These are phyloP conservation scores for Arxiozyma bovina DNA, from an alignment of 1,139 yeast genomes.

Conservation along the genomic window DNA sequence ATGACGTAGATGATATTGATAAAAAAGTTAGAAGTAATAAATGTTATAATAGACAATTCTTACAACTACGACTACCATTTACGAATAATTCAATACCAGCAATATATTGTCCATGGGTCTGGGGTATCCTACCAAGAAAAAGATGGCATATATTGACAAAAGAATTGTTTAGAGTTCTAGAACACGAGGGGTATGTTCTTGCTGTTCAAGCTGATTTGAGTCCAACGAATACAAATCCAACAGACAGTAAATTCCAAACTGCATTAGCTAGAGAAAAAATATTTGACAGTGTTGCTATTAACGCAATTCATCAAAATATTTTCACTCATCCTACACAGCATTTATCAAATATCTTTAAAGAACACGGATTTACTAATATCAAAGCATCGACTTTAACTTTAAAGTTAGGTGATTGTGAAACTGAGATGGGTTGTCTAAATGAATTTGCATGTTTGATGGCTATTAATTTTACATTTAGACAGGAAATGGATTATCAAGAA, in stretches of 20 bases:
- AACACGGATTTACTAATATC: slow-evolving; percentile 25
- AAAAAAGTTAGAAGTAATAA: slow-evolving; percentile 7
- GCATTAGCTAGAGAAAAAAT: slow-evolving; percentile 21
- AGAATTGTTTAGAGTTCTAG: slow-evolving; percentile 23
- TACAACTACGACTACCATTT: slow-evolving; percentile 24
- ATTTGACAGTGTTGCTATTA: slow-evolving; percentile 21
- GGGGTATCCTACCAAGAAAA: slow-evolving; percentile 20
- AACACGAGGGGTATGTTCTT: slow-evolving; percentile 27
- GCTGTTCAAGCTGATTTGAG: slow-evolving; percentile 21
- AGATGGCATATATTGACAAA: slow-evolving; percentile 25
- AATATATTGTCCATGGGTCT: slow-evolving; percentile 25
- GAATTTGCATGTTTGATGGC: slow-evolving; percentile 21
- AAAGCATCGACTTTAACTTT: slow-evolving; percentile 23
- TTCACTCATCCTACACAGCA: slow-evolving; percentile 26
- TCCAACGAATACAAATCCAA: slow-evolving; percentile 17
- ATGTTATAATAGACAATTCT: slow-evolving; percentile 17
- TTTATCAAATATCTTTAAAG: slow-evolving; percentile 19
- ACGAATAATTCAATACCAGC: slow-evolving; percentile 22
- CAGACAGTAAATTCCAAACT: slow-evolving; percentile 9
- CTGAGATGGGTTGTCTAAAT: slow-evolving; percentile 26
- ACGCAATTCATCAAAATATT: slow-evolving; percentile 24
- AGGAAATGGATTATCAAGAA: slow-evolving; percentile 13
- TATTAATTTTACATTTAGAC: slow-evolving; percentile 18
- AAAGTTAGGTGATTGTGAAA: slow-evolving; percentile 24
- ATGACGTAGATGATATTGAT: neutral